phyloP scores from a whole-genome alignment of 371 early-diverging fungal species.

The Zychaea mexicana region DNA sequence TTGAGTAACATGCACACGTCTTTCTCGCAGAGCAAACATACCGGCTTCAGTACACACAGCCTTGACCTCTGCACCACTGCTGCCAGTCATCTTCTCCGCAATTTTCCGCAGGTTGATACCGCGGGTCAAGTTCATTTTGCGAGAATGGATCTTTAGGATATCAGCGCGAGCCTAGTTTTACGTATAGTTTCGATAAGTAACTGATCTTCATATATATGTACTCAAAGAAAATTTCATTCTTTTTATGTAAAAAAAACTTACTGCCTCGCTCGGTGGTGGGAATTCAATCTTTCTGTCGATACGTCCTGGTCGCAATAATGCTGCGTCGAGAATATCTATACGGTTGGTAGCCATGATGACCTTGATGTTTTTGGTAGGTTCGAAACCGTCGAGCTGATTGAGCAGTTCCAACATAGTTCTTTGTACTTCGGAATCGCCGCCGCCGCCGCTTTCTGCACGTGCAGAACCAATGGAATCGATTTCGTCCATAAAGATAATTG shows the following conservation, averaged over 20 bases:
- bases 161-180: conserved; percentile 89
- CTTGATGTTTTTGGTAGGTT: conserved; percentile 99
- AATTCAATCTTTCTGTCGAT: conserved; percentile 99
- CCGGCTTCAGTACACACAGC: conserved; percentile 99
- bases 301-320: conserved; percentile 98
- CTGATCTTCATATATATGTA: no score
- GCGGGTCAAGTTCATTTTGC: conserved; percentile 98
- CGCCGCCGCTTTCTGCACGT: conserved; percentile 97
- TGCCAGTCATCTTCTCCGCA: conserved; percentile 98
- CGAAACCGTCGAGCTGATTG: conserved; percentile 99
- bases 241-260: conserved; percentile 28
- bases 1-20: conserved; percentile 99
- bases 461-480: conserved; percentile 99
- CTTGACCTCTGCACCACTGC: conserved; percentile 82
- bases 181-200: no score
- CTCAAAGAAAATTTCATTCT: no score
- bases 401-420: conserved; percentile 99
- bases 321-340: conserved; percentile 99
- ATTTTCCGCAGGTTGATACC: conserved; percentile 99
- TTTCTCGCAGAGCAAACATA: conserved; percentile 99
- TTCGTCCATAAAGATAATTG: conserved; percentile 99
- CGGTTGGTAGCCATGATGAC: conserved; percentile 69
- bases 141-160: conserved; percentile 99
- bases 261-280: conserved; percentile 85
- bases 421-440: conserved; percentile 98